These are phyloP conservation scores for Beauveria scarabaeidicola DNA, from an alignment of 2,329 filamentous ascomycete species.

Conservation along the genomic window DNA sequence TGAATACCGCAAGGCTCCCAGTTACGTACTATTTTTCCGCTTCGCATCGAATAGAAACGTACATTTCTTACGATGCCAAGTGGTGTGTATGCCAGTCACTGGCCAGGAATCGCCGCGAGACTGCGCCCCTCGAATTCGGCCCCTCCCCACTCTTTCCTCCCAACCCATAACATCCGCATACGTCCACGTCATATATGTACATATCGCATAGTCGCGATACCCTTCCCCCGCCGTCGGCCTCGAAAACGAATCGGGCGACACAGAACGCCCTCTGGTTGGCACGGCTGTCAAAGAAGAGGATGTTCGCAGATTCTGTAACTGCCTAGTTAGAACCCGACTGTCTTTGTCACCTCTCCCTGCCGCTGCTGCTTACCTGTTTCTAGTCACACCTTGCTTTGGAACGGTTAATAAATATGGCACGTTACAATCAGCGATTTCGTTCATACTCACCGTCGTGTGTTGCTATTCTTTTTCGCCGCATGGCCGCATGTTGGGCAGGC, in stretches of 20 bases:
- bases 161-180: not conserved
- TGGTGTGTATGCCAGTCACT: no score
- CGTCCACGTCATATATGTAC: not conserved
- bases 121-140: no score
- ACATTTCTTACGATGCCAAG: no score
- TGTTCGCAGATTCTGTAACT: not conserved
- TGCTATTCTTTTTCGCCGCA: not conserved
- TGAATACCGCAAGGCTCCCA: no score
- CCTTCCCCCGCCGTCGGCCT: not conserved
- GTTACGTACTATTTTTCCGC: no score
- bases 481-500: not conserved
- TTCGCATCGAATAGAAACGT: no score
- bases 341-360: not conserved
- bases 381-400: not conserved
- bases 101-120: no score
- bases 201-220: not conserved
- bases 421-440: not conserved
- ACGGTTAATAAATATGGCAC: not conserved
- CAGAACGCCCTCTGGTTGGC: no score
- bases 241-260: no score
- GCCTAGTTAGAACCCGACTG: not conserved
- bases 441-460: not conserved
- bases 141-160: no score
- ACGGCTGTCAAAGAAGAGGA: not conserved
- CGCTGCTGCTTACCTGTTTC: not conserved